Base-by-base conservation (phyloP, 176 grass and related monocot genomes). In the Sorghum bicolor region DNA sequence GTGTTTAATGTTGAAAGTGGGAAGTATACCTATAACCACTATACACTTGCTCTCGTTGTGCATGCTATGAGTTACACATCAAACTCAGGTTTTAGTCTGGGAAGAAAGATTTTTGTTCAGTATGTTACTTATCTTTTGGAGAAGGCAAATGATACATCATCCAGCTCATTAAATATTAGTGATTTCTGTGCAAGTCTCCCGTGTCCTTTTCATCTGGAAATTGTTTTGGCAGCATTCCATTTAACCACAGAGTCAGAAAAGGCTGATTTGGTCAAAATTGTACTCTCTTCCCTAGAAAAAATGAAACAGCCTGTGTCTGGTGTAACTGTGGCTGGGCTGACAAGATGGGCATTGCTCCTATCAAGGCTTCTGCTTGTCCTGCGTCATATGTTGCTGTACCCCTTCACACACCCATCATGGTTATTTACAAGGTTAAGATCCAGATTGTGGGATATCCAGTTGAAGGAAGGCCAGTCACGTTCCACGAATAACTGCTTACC, bases 181-280 rank as follows among this genome's bases (percentile, higher is more conserved):
- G 85, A 90, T 86, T 90, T 95, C 57, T 91, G 78, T 52, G 77
- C 70, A 65, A 86, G 41, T 82, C 85, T 98, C 70, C 93, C 93
- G 77, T 88, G 89, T 87, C 76, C 89, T 28, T 98, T 98, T 74
- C 96, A 95, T 77, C 88, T 95, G 83, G 96, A 95, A 86, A 93
- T 98, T 86, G 68, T 98, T 63, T 85, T 98, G 85, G 88, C 92
- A 81, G 89, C 80, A 16, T 98, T 98, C 53, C 96, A 98, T 89
- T 88, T 91, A 70, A 81, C 91, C 40, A 83, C 70, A 58, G 87
- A 81, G 77, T 82, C 85, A 67, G 89, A 93, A 75, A 98, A 92
- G 83, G 11, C 77, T 82, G 86, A 84, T 74, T 74, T 95, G 52
- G 75, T 78, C 50, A 90, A 84, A 71, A 87, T 69, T 79, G 57